phyloP scores from a whole-genome alignment of 2,329 filamentous ascomycete species.

The Ophiostoma sp. region DNA sequence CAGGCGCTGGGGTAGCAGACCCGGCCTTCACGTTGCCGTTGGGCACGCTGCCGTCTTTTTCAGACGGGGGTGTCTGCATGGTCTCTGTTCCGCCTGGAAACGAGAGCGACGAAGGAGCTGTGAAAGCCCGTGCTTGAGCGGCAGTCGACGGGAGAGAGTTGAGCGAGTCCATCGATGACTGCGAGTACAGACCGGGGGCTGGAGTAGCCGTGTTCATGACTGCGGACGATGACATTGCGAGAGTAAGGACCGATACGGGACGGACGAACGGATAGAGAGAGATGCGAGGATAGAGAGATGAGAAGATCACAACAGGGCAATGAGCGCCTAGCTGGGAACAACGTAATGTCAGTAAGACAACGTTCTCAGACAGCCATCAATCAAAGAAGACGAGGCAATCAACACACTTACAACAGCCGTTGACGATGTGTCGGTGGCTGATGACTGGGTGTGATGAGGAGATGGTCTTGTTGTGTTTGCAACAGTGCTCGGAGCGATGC shows the following conservation, averaged over 20 bases:
- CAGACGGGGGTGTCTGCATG: conserved; percentile 27
- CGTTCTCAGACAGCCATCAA: conserved; percentile 26
- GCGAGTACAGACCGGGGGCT: conserved; percentile 26
- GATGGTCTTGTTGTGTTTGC: not conserved
- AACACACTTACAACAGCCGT: conserved; percentile 28
- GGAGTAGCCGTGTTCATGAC: conserved; percentile 23
- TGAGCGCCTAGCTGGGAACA: conserved; percentile 22
- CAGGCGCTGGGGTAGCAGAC: conserved; percentile 23
- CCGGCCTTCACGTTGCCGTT: conserved; percentile 25
- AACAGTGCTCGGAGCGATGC: not conserved
- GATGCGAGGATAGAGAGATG: conserved; percentile 5
- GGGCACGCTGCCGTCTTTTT: conserved; percentile 25
- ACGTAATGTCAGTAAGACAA: conserved; percentile 26
- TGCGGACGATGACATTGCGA: conserved; percentile 25
- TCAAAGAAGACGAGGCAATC: conserved; percentile 19
- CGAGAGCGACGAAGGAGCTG: conserved; percentile 83
- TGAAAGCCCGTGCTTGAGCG: conserved; percentile 91
- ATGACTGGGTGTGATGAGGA: conserved; percentile 25
- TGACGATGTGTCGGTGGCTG: conserved; percentile 26
- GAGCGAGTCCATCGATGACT: conserved; percentile 68
- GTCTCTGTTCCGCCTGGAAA: conserved; percentile 59
- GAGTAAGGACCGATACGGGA: not conserved
- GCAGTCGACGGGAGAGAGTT: conserved; percentile 90
- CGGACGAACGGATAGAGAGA: not conserved
- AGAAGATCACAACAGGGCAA: conserved; percentile 12